Percentiles rank a stretch among this genome's conserved stretches.
phyloP scores from a whole-genome alignment of 805 yeast genomes.

The Lipomyces oligophaga region DNA sequence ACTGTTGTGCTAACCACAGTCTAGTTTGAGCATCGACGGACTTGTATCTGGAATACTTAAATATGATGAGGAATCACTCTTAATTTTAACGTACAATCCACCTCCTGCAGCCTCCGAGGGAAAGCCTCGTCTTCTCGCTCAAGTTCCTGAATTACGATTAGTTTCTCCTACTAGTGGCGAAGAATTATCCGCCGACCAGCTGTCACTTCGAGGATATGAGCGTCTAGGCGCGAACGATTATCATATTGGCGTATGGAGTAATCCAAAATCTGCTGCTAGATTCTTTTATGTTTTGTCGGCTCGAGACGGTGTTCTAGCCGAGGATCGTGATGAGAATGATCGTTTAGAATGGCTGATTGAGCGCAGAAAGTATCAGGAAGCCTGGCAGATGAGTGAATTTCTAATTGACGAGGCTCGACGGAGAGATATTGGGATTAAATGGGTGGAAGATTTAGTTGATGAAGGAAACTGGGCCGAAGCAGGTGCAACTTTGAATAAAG shows the following conservation, averaged over 20 bases:
- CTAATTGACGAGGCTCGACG: slow-evolving; percentile 51
- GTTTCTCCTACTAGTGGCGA: slow-evolving; percentile 62
- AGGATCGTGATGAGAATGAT: slow-evolving; percentile 66
- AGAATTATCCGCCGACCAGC: slow-evolving; percentile 74
- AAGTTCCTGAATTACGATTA: slow-evolving; percentile 71
- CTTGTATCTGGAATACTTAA: slow-evolving; percentile 73
- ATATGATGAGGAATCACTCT: slow-evolving; percentile 66
- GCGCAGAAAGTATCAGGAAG: slow-evolving; percentile 53
- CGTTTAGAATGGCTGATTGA: slow-evolving; percentile 68
- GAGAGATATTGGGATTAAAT: slow-evolving; percentile 56
- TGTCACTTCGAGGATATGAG: slow-evolving; percentile 56
- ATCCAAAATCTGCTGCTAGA: slow-evolving; percentile 31
- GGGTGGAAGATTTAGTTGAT: slow-evolving; percentile 39
- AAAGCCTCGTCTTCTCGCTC: slow-evolving; percentile 33
- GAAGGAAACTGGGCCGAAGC: slow-evolving; percentile 55
- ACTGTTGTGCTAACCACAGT: slow-evolving; percentile 36
- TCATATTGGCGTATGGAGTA: slow-evolving; percentile 52
- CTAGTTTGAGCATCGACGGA: slow-evolving; percentile 41
- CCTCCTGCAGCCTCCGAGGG: slow-evolving; percentile 20
- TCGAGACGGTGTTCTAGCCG: slow-evolving; percentile 72
- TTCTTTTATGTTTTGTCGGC: slow-evolving; percentile 73
- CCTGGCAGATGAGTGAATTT: slow-evolving; percentile 72
- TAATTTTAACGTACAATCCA: slow-evolving; percentile 50
- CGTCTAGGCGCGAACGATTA: slow-evolving; percentile 77
- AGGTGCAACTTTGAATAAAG: slow-evolving; percentile 46